These are phyloP conservation scores for Fusarium austroafricanum DNA, from an alignment of 2,329 filamentous ascomycete species.

Conservation along the genomic window DNA sequence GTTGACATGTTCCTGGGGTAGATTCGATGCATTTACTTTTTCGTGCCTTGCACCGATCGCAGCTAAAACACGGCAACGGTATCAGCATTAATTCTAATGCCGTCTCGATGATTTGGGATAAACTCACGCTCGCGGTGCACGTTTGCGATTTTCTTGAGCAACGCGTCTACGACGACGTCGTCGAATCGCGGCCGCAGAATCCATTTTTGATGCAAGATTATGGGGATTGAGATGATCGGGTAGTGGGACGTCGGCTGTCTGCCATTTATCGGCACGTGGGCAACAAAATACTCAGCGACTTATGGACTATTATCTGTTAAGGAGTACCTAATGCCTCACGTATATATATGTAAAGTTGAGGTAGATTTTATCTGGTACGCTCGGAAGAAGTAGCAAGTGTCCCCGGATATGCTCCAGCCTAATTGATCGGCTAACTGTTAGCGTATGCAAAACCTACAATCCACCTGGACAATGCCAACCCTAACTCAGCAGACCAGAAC, in stretches of 20 bases:
- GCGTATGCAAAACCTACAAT: too few species aligned
- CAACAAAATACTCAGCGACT: too few species aligned
- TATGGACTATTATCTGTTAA: too few species aligned
- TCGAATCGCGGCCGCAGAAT: background rate
- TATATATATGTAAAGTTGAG: too few species aligned
- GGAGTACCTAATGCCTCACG: too few species aligned
- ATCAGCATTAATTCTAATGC: background rate
- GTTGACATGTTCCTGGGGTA: background rate
- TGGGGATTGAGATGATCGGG: background rate
- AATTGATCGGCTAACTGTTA: too few species aligned
- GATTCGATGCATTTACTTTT: constrained; percentile 2
- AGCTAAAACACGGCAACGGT: background rate
- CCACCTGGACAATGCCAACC: too few species aligned
- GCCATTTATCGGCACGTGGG: background rate
- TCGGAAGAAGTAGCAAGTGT: too few species aligned
- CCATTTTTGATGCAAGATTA: constrained; percentile 3
- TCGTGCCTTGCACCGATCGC: constrained; percentile 5
- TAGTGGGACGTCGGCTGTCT: background rate
- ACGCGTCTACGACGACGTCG: constrained; percentile 11
- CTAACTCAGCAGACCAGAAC: too few species aligned
- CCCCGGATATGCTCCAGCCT: too few species aligned
- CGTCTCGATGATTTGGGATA: rapidly evolving
- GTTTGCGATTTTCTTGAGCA: constrained; percentile 4
- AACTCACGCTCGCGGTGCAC: background rate
- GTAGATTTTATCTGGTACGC: too few species aligned